phyloP scores from a whole-genome alignment of 768 basidiomycete species.

The Mycena haematopus region DNA sequence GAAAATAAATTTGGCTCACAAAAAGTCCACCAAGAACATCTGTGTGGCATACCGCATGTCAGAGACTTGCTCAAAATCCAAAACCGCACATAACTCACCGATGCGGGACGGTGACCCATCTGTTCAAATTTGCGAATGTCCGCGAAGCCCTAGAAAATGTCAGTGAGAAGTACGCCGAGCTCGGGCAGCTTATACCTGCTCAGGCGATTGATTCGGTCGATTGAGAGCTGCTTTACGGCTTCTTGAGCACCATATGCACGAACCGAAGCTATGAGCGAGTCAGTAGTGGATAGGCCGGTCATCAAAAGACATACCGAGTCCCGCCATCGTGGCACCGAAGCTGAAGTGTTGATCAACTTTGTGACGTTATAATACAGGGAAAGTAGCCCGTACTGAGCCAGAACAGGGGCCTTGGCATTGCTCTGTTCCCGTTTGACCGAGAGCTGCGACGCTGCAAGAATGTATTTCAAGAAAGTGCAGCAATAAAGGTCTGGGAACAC shows the following conservation, averaged over 20 bases:
- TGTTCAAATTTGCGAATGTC: conserved; percentile 45
- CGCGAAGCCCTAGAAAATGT: conserved; percentile 38
- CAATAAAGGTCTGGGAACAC: no score
- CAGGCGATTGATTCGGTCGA: conserved; percentile 49
- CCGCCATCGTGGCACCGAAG: conserved; percentile 64
- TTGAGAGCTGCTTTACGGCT: conserved; percentile 39
- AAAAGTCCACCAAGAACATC: conserved; percentile 52
- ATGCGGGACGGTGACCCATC: conserved; percentile 46
- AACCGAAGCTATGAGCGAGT: conserved; percentile 39
- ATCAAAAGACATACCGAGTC: conserved; percentile 46
- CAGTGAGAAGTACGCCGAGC: no score
- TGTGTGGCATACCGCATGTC: no score
- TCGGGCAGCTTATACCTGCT: no score
- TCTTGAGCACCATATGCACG: conserved; percentile 56
- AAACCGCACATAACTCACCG: no score
- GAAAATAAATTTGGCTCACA: no score
- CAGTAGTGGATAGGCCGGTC: background rate
- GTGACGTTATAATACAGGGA: no score
- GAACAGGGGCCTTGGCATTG: conserved; percentile 43
- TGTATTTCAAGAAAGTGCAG: no score
- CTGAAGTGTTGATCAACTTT: conserved; percentile 23
- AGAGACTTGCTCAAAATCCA: no score
- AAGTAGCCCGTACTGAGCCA: no score
- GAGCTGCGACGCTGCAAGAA: conserved; percentile 52
- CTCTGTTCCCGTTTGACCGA: conserved; percentile 57